Base-by-base conservation (phyloP, 1,284 basidiomycete genomes). In the Ceratorhiza oryzae-sativae region DNA sequence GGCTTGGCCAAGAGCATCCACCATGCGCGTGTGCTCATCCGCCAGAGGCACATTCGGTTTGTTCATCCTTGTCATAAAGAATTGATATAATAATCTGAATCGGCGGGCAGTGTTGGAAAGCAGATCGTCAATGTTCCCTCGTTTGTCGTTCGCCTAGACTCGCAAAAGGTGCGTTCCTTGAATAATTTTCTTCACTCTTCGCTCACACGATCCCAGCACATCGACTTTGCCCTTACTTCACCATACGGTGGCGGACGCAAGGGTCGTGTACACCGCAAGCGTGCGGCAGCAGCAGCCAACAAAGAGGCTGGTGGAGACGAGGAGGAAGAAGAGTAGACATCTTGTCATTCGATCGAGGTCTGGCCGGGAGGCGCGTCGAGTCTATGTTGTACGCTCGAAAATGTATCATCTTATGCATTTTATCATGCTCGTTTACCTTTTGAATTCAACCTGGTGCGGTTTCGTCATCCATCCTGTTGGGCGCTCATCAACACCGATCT, bases 81-180 rank as follows among this genome's bases (percentile, higher is more conserved):
- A 49, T 13, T 53, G 32, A 51, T 6, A 46, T 53, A 25, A 12
- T n/a, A n/a, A n/a, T n/a, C n/a, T n/a, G n/a, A n/a, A n/a, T 13
- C 8, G 25, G 10, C 13, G 27, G 41, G 12, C 75, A 92, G 95
- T 77, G 97, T 99, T 81, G 97, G 97, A 83, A 98, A 97, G 86
- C 97, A 99, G 85, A 95, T 98, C 78, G 97, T 99, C 86, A 97
- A 98, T 85, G 94, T 98, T 71, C 97, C 97, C 49, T 98, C 96
- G 18, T 99, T 99, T 82, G 94, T 98, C 80, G 97, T 99, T 79
- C 95, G 94, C 83, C 90, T 96, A 79, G 94, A 95, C 86, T 94
- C 93, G 75, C 94, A 96, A 88, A 96, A 95, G 79, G 82, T 80
- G 75, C 71, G 77, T 75, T 30, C 6, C 6, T 15, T 42, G 5